Evolutionary conservation across 441 rosid genomes (phyloP).

Genomic region (Hypseocharis bilobata): DNA sequence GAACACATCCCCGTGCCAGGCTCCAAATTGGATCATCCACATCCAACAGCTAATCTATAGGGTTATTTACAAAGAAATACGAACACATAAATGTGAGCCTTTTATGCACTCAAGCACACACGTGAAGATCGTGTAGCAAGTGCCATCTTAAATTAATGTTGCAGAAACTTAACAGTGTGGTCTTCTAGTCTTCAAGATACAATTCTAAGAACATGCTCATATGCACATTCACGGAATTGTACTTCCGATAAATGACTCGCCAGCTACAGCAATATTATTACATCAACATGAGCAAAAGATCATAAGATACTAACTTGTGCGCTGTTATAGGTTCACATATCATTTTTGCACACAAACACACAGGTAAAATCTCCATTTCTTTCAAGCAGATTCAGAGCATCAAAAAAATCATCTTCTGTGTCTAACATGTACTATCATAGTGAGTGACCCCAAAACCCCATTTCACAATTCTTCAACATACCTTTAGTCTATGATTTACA

Average conservation of each 20-base stretch:
- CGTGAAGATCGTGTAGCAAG: background rate
- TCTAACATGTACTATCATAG: too few species aligned
- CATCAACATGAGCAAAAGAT: background rate
- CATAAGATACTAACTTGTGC: background rate
- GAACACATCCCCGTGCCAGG: background rate
- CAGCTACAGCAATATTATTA: background rate
- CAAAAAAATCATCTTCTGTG: too few species aligned
- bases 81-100: background rate
- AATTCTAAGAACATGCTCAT: too few species aligned
- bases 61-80: background rate
- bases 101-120: too few species aligned
- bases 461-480: constrained; percentile 18
- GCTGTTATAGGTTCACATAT: background rate
- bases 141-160: background rate
- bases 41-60: background rate
- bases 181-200: background rate
- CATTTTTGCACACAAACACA: background rate
- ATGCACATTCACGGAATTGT: background rate
- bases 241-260: background rate
- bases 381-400: too few species aligned
- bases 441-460: background rate
- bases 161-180: background rate
- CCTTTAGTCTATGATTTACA: constrained; percentile 89
- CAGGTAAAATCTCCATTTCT: too few species aligned
- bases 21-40: background rate